These are phyloP conservation scores for Podaxis rugospora DNA, from an alignment of 768 basidiomycete species.

Conservation along the genomic window DNA sequence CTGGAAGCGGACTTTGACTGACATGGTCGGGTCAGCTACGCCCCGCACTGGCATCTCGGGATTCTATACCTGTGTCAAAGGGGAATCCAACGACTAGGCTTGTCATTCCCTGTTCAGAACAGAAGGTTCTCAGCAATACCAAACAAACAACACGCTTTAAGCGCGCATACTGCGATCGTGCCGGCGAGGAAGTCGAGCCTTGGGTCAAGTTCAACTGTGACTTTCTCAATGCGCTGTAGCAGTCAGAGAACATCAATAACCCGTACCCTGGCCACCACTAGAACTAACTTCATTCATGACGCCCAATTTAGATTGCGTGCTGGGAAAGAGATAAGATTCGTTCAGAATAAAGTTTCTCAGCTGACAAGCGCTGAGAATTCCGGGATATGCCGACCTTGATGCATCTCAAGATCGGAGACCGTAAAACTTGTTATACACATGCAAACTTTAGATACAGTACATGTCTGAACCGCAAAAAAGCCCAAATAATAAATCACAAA, in stretches of 20 bases:
- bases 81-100: slow-evolving; percentile 72
- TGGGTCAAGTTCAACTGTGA: slow-evolving; percentile 43
- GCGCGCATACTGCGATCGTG: slow-evolving; percentile 46
- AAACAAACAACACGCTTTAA: background rate
- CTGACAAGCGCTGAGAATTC: background rate
- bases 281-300: background rate
- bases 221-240: background rate
- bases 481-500: background rate
- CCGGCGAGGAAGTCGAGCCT: slow-evolving; percentile 78
- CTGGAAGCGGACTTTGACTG: slow-evolving; percentile 83
- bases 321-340: slow-evolving; percentile 2
- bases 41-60: background rate
- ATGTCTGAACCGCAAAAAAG: background rate
- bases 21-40: background rate
- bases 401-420: background rate
- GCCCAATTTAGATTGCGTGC: background rate
- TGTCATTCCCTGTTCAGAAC: slow-evolving; percentile 46
- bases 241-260: background rate
- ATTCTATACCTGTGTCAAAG: slow-evolving; percentile 50
- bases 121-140: background rate
- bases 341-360: background rate
- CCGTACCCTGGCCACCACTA: background rate
- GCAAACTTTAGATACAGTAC: too few species aligned
- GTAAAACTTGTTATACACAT: too few species aligned
- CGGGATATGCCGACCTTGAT: background rate